These are phyloP conservation scores for Termitomyces sp. DNA, from an alignment of 768 basidiomycete species.

Conservation along the genomic window DNA sequence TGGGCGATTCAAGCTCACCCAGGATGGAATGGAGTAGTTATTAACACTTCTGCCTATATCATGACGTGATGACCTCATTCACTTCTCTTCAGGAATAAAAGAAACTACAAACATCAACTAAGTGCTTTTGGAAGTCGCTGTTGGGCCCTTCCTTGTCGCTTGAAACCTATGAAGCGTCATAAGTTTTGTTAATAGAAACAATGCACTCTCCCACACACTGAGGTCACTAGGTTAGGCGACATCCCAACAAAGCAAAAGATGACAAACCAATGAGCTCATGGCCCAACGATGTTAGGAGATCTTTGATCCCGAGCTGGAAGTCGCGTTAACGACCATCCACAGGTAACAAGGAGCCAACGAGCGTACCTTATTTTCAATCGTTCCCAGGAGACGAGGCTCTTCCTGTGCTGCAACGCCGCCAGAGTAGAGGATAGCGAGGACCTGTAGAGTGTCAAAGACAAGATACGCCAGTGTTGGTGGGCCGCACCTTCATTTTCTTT, in stretches of 20 bases:
- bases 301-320: conserved; percentile 60
- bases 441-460: conserved; percentile 26
- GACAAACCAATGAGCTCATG: conserved; percentile 68
- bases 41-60: conserved; percentile 74
- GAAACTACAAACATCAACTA: conserved; percentile 56
- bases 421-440: conserved; percentile 71
- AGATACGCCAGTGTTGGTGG: background rate
- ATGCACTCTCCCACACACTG: conserved; percentile 4
- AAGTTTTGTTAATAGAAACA: background rate
- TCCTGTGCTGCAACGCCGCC: conserved; percentile 60
- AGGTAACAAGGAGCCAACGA: background rate
- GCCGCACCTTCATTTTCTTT: conserved; percentile 37
- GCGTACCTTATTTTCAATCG: conserved; percentile 70
- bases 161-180: conserved; percentile 44
- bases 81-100: background rate
- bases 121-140: conserved; percentile 79
- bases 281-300: conserved; percentile 66
- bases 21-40: conserved; percentile 85
- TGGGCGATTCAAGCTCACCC: conserved; percentile 29
- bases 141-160: conserved; percentile 80
- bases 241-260: background rate
- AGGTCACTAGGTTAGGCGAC: background rate
- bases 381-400: conserved; percentile 75
- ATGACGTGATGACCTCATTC: conserved; percentile 10
- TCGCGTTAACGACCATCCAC: conserved; percentile 2